Base-by-base conservation (phyloP, 176 grass and related monocot genomes). In the Zoysia japonica region DNA sequence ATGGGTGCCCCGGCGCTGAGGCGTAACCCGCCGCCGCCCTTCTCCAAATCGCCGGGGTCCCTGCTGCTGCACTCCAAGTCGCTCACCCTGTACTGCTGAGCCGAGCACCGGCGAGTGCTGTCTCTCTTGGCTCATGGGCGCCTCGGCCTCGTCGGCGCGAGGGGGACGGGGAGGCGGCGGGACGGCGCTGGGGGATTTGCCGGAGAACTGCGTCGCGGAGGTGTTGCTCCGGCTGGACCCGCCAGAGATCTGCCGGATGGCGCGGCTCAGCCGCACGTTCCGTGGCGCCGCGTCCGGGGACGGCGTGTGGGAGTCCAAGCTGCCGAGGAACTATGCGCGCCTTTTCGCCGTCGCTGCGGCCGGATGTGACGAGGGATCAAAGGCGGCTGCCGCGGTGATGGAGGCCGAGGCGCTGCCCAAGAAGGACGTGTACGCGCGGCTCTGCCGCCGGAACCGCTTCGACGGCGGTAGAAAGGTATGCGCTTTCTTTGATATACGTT, bases 131-230 rank as follows among this genome's bases (percentile, higher is more conserved):
- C 65, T 61, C 57, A 99, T 99, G 96, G 96, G 96, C 47, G 79
- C 68, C 14, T 71, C 57, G 40, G 55, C 47, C 16, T 94, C 92
- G 51, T 93, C 94, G 11, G 61, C 76, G 52, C 48, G 76, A 74
- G 77, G 60, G 51, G 47, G 20, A 8, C 76, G 61, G 11, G 66
- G 72, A 7, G 68, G 46, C 7, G 48, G 68, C 46, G 66, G 47
- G 28, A 92, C 89, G 49, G 78, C 56, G 75, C 81, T 99, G 55
- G 90, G 84, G 39, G 90, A 93, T 77, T 46, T 99, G 71, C 92
- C 96, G 43, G 96, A 99, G 80, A 85, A 61, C 71, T 99, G 96
- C 73, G 77, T 99, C 72, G 92, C 96, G 70, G 96, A 99, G 90
- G 90, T 99, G 78, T 65, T 99, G 63, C 88, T 88, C 71, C 89